Conservation (phyloP, 2,329 filamentous ascomycete species). For the Nemania sp. region DNA sequence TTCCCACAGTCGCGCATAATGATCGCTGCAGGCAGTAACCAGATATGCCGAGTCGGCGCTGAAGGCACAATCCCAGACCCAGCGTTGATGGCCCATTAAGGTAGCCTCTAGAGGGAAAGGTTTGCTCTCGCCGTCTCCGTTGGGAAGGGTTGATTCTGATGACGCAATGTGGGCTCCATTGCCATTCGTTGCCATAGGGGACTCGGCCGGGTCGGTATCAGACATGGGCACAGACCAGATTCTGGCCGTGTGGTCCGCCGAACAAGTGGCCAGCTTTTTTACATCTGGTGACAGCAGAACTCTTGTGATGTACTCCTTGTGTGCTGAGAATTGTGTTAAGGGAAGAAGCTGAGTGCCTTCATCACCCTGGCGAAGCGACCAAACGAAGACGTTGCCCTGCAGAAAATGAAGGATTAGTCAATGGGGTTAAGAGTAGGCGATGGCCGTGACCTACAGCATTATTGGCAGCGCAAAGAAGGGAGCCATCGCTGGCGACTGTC, state of each 20-base stretch:
- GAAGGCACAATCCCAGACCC: conserved; percentile 98
- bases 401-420: conserved; percentile 4
- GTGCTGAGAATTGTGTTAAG: conserved; percentile 85
- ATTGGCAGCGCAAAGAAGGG: conserved; percentile 89
- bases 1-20: conserved; percentile 92
- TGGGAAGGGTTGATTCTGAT: background rate
- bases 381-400: conserved; percentile 95
- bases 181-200: conserved; percentile 15
- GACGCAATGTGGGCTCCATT: conserved; percentile 15
- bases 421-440: background rate
- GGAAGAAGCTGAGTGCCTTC: conserved; percentile 84
- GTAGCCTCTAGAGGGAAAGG: conserved; percentile 83
- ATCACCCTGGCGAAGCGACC: conserved; percentile 83
- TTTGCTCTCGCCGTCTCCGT: conserved; percentile 45
- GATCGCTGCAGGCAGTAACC: conserved; percentile 90
- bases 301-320: conserved; percentile 90
- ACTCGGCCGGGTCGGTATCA: conserved; percentile 16
- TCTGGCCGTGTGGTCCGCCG: conserved; percentile 88
- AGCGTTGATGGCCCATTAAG: conserved; percentile 86
- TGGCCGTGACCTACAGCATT: conserved; percentile 65
- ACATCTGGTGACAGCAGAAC: conserved; percentile 91
- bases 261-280: conserved; percentile 91
- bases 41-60: conserved; percentile 91
- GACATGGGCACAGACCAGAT: conserved; percentile 68
- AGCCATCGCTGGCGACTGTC: conserved; percentile 92